Conservation (phyloP, 352 stramenopile species). For the Lagenidium giganteum region DNA sequence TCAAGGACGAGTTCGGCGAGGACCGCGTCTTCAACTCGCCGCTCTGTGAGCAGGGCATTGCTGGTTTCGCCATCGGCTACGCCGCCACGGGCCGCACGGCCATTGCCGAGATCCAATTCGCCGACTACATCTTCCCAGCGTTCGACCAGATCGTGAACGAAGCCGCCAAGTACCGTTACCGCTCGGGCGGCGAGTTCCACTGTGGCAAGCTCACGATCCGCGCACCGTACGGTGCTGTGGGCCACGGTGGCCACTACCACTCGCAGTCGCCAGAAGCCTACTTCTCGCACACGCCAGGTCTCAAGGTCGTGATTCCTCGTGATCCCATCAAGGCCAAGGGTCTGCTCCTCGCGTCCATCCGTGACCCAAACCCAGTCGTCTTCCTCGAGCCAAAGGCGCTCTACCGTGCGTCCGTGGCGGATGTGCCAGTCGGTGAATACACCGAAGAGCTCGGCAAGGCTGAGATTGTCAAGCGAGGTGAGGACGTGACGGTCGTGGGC, state of each 20-base stretch:
- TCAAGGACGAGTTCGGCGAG: constrained; percentile 92
- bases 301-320: constrained; percentile 97
- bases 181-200: constrained; percentile 97
- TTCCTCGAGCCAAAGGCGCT: constrained; percentile 98
- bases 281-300: constrained; percentile 94
- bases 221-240: constrained; percentile 93
- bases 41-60: constrained; percentile 93
- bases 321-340: constrained; percentile 94
- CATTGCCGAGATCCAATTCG: constrained; percentile 98
- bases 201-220: constrained; percentile 96
- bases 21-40: constrained; percentile 97
- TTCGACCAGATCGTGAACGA: constrained; percentile 98
- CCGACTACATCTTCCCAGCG: constrained; percentile 97
- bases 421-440: constrained; percentile 96
- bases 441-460: constrained; percentile 91
- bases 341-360: constrained; percentile 93
- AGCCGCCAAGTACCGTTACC: constrained; percentile 97
- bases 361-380: constrained; percentile 95
- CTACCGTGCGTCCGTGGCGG: constrained; percentile 95
- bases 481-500: constrained; percentile 94
- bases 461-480: constrained; percentile 90
- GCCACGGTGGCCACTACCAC: constrained; percentile 93
- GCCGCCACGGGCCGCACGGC: constrained; percentile 93
- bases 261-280: constrained; percentile 96
- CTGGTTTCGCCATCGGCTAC: constrained; percentile 97